Conservation (phyloP, 192 early-diverging fungal species). For the Coemansia erecta region DNA sequence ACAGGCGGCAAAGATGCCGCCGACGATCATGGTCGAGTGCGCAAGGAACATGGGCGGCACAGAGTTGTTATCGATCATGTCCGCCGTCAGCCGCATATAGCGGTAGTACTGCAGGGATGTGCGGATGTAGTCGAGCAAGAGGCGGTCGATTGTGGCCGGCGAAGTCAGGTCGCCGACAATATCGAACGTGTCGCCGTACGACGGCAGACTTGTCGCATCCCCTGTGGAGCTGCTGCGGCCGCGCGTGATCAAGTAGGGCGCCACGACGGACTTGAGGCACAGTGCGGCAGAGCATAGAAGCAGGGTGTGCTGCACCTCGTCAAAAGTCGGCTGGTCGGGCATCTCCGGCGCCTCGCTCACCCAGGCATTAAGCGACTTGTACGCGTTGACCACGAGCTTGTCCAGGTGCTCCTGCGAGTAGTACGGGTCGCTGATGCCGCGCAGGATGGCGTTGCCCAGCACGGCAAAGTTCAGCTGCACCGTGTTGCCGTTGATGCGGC, state of each 20-base stretch:
- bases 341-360: conserved; percentile 26
- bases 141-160: conserved; percentile 1
- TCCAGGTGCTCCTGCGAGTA: conserved; percentile 25
- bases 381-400: conserved; percentile 22
- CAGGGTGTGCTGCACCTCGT: conserved; percentile 34
- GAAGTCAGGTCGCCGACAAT: conserved; percentile 2
- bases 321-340: conserved; percentile 12
- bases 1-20: conserved; percentile 41
- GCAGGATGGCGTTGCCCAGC: conserved; percentile 40
- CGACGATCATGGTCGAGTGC: conserved; percentile 33
- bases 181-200: not conserved
- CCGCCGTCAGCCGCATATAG: conserved; percentile 7
- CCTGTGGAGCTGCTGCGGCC: conserved; percentile 2
- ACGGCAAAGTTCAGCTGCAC: conserved; percentile 49
- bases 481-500: conserved; percentile 34
- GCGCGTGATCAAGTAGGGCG: conserved; percentile 40
- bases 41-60: conserved; percentile 45
- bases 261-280: conserved; percentile 32
- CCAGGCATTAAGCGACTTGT: conserved; percentile 33
- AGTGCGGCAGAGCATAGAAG: conserved; percentile 31
- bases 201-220: too few species aligned
- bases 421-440: conserved; percentile 37
- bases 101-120: conserved; percentile 17
- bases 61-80: conserved; percentile 13
- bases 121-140: conserved; percentile 32